Evolutionary conservation across 2,329 filamentous ascomycete genomes (phyloP), one percentile per base, ranked within the genome.

Genomic region (Penicillium sp.): DNA sequence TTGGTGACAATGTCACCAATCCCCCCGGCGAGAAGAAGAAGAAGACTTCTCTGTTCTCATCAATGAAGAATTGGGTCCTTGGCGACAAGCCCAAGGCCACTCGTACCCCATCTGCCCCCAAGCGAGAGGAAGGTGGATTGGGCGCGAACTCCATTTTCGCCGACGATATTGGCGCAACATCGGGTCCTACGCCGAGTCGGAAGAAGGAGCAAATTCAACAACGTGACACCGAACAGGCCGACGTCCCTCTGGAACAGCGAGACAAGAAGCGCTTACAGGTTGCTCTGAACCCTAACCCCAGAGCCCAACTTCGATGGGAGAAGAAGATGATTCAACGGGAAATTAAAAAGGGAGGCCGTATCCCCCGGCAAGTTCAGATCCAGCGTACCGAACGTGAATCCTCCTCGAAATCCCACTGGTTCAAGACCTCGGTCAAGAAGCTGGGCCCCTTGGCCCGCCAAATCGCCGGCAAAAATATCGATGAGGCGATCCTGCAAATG

Each of bases 401-500:
- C 49, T 65, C 82, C 23, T 78, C 77, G 71, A 87, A 87, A 74
- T 91, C 87, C 58, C 83, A 87, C 43, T 83, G 84, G 63, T 83
- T 97, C 70, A 87, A 92, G 66, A 97, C 94, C 2, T 91, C 87
- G 45, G 80, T 90, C 60, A 99, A 99, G 85, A 99, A 99, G 79
- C 82, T 99, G 51, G 87, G 88, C 48, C 88, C 90, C 66, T 78
- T 99, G 46, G 87, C 93, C 21, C 86, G 89, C 51, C 94, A 97
- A 77, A 94, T 99, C 68, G 83, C 87, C 2, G 94, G 94, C 62
- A 97, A 97, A 83, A 87, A 88, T n/a, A 81, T 99, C 57, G 91
- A 95, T 54, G 92, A 99, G 31, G 94, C 94, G 13, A 90, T 97
- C 62, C 77, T 90, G 51, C 94, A 99, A 81, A 96, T 99, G 91